A percentile compares a stretch with the other conserved stretches of the same genome.
Conservation (phyloP, 2,329 filamentous ascomycete genomes). For the Teratosphaeria viscida region DNA sequence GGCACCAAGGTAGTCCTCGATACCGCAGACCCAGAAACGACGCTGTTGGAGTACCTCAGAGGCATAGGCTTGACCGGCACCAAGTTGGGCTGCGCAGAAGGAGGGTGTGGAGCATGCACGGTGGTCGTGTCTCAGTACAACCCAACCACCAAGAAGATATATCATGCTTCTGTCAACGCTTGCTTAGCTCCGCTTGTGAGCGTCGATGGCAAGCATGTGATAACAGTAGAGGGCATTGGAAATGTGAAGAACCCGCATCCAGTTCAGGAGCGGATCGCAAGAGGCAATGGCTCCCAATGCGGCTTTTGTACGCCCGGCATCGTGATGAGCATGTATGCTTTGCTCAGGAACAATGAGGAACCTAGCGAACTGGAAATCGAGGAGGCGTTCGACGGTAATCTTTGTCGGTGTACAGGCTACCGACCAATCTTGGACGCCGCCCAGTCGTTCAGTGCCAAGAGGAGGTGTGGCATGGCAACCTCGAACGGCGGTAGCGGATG, state of each 20-base stretch:
- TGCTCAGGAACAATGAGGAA: conserved; percentile 71
- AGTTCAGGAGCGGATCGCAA: conserved; percentile 80
- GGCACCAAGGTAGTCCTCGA: conserved; percentile 82
- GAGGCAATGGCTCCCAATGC: conserved; percentile 85
- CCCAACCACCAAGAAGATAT: conserved; percentile 81
- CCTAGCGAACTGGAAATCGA: conserved; percentile 78
- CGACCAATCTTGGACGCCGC: conserved; percentile 88
- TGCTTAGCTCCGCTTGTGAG: conserved; percentile 88
- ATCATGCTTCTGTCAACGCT: conserved; percentile 93
- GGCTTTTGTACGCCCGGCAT: conserved; percentile 96
- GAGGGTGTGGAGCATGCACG: conserved; percentile 91
- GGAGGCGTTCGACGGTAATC: conserved; percentile 92
- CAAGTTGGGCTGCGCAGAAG: conserved; percentile 92
- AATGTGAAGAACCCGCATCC: conserved; percentile 79
- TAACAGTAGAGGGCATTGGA: conserved; percentile 94
- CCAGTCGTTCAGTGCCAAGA: conserved; percentile 64
- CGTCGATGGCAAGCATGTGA: conserved; percentile 94
- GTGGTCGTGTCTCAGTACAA: conserved; percentile 92
- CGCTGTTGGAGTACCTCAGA: conserved; percentile 82
- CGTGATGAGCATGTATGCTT: conserved; percentile 91
- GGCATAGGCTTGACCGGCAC: conserved; percentile 91
- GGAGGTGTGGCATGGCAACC: conserved; percentile 45
- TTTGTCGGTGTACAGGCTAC: conserved; percentile 94
- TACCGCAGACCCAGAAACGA: conserved; percentile 80
- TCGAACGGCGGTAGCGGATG: conserved; percentile 55